Base-by-base conservation (phyloP, 805 yeast species). In the Metschnikowia rubicola region DNA sequence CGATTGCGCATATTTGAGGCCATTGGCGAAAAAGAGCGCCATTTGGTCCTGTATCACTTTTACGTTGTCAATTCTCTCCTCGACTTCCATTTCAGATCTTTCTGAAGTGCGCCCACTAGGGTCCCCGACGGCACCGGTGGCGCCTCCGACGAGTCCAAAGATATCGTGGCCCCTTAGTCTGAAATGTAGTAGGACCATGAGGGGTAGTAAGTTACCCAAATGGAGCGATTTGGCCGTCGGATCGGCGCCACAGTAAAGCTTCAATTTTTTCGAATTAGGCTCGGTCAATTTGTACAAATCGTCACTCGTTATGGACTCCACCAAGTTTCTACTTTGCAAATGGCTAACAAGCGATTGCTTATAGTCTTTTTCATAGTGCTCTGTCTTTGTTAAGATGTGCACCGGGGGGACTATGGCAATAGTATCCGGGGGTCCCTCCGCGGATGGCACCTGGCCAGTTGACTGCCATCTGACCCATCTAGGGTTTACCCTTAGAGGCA, bases 111-210 rank as follows among this genome's bases (percentile, higher is more conserved):
- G 75, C 0, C 98, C 99, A 44, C 96, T 88, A 8, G 99, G 99
- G 64, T 94, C 99, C 8, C 99, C 99, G 2, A 94, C 96, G 10
- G 79, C 78, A 8, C 97, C 98, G 0, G 99, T 94, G 6, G 98
- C 99, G 21, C 96, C 96, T 15, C 96, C 96, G 13, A 94, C 90
- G 7, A 92, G 65, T 0, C 92, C 89, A 7, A 84, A 80, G n/a
- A 89, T 80, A 50, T 79, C 78, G 62, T 90, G 96, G 2, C 99
- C 99, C 31, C 94, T 71, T 30, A 90, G 66, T 52, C 81, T 81
- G 64, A 90, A 90, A 65, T 94, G 97, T 37, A 94, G 69, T 38
- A 92, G 67, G 1, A 88, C 80, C 84, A 94, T 80, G 53, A 94
- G 66, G 0, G 99, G 99, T 30, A 94, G 71, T 43, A 94, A 68